Conservation (phyloP, 306 rosid genomes). For the Prunus armeniaca region DNA sequence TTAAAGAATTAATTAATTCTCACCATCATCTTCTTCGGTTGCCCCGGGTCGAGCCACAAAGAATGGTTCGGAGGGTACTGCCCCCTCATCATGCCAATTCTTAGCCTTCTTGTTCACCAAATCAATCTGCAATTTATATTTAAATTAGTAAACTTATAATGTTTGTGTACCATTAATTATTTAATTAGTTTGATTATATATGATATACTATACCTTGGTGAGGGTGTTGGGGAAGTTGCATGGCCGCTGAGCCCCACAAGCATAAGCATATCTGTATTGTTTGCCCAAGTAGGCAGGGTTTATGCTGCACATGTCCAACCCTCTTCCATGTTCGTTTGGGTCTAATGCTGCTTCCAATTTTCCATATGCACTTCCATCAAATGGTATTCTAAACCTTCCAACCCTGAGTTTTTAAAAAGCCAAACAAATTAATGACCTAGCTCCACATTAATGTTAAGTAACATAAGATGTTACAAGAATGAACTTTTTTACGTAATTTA, state of each 20-base stretch:
- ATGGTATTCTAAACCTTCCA: constrained; percentile 79
- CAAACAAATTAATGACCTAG: neutral
- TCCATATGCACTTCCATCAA: constrained; percentile 75
- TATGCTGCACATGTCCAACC: constrained; percentile 94
- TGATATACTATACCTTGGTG: constrained; percentile 51
- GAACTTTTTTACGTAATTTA: neutral
- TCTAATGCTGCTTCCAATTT: constrained; percentile 74
- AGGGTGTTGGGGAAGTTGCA: constrained; percentile 96
- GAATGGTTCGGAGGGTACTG: constrained; percentile 86
- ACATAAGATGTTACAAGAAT: neutral
- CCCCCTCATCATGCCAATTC: constrained; percentile 81
- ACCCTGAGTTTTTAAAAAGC: constrained; percentile 42
- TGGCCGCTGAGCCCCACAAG: constrained; percentile 95
- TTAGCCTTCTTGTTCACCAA: constrained; percentile 56
- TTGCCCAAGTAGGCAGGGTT: constrained; percentile 70
- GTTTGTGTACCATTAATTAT: neutral
- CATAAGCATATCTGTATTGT: constrained; percentile 85
- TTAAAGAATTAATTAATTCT: neutral
- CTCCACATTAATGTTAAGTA: neutral
- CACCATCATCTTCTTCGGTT: constrained; percentile 88
- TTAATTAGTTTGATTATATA: neutral
- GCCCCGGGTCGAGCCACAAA: constrained; percentile 94
- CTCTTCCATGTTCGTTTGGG: constrained; percentile 88
- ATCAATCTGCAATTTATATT: constrained; percentile 54
- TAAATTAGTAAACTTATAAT: neutral